Conservation (phyloP, 2,329 filamentous ascomycete genomes). For the Byssothecium circinans region DNA sequence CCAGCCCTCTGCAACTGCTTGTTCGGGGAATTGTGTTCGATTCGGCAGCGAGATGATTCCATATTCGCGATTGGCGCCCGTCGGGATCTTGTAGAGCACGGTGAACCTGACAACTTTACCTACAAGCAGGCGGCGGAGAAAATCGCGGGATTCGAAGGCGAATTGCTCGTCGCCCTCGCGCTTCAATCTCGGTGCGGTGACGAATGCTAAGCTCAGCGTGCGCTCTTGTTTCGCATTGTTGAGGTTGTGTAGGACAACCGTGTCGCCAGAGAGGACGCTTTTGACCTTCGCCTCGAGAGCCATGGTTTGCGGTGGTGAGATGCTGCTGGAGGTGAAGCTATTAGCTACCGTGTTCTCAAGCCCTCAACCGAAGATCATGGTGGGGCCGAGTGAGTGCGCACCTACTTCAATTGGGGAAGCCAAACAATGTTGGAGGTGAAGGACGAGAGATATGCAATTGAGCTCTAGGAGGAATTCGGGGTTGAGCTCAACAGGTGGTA, state of each 20-base stretch:
- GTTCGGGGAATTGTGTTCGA: slow-evolving; percentile 72
- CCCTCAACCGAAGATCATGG: slow-evolving; percentile 4
- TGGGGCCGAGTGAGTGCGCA: slow-evolving; percentile 7
- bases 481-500: neutral
- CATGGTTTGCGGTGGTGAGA: slow-evolving; percentile 26
- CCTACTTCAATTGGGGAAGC: neutral
- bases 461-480: neutral
- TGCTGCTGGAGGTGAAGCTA: slow-evolving; percentile 15
- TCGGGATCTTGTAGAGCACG: slow-evolving; percentile 84
- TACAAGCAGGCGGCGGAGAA: slow-evolving; percentile 78
- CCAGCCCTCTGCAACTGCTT: slow-evolving; percentile 86
- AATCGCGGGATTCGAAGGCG: slow-evolving; percentile 93
- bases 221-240: slow-evolving; percentile 82
- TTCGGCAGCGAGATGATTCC: slow-evolving; percentile 76
- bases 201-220: slow-evolving; percentile 86
- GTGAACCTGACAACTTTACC: slow-evolving; percentile 86
- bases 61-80: slow-evolving; percentile 77
- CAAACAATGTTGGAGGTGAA: neutral
- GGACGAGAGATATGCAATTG: slow-evolving; percentile 1
- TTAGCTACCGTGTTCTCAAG: slow-evolving; percentile 35
- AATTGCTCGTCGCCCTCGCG: slow-evolving; percentile 91
- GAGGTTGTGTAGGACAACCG: slow-evolving; percentile 78
- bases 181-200: slow-evolving; percentile 81
- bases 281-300: slow-evolving; percentile 66
- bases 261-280: slow-evolving; percentile 91